These are phyloP conservation scores for Daldinia eschscholtzii DNA, from an alignment of 2,329 filamentous ascomycete species.

Conservation along the genomic window DNA sequence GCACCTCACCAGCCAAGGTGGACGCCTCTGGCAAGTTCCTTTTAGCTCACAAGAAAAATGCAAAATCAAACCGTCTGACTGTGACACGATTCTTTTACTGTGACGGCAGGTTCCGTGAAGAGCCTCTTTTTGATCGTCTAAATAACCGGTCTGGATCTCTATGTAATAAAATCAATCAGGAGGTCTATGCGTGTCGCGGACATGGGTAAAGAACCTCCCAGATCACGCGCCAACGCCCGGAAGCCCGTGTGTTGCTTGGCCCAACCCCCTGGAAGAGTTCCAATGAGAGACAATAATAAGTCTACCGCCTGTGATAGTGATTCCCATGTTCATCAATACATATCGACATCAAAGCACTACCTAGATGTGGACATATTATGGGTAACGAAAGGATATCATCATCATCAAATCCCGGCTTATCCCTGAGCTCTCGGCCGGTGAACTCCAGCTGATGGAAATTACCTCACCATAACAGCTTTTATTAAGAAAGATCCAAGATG, in stretches of 20 bases:
- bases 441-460: slow-evolving; percentile 14
- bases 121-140: slow-evolving; percentile 8
- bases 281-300: slow-evolving; percentile 8
- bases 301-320: slow-evolving; percentile 7
- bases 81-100: slow-evolving; percentile 1
- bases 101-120: slow-evolving; percentile 7
- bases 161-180: slow-evolving; percentile 8
- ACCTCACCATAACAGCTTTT: not conserved
- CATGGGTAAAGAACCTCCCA: slow-evolving; percentile 2
- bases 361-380: slow-evolving; percentile 5
- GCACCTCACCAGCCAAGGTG: slow-evolving; percentile 1
- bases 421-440: not conserved
- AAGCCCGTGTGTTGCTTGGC: slow-evolving; percentile 5
- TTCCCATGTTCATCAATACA: slow-evolving; percentile 1
- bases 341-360: not conserved
- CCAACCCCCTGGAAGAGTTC: not conserved
- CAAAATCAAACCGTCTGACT: slow-evolving; percentile 1
- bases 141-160: slow-evolving; percentile 10
- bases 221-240: slow-evolving; percentile 22
- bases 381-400: slow-evolving; percentile 3
- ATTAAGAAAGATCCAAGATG: slow-evolving; percentile 11
- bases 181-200: slow-evolving; percentile 4
- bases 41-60: not conserved
- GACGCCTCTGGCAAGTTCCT: slow-evolving; percentile 2
- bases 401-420: slow-evolving; percentile 15